Base-by-base conservation (phyloP, 1,139 yeast species). In the Kluyveromyces marxianus region DNA sequence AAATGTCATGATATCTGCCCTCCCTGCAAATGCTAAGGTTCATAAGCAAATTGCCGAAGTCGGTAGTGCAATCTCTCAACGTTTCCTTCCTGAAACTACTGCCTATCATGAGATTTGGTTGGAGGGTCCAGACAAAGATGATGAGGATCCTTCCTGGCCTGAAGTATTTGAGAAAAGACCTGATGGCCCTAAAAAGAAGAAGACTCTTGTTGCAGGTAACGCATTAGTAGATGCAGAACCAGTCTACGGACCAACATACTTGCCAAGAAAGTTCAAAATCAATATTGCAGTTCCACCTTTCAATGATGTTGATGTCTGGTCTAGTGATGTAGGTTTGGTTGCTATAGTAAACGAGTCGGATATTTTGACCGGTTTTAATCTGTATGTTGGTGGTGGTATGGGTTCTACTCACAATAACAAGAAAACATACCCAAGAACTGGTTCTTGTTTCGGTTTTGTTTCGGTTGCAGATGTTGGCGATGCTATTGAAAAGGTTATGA, bases 31-130 rank as follows among this genome's bases (percentile, higher is more conserved):
- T 62, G 86, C 92, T 43, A 81, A 81, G 62, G 76, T 90, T 46
- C 97, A 90, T 65, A 69, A 72, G 35, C 94, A 89, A 68, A 76
- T 90, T 54, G 74, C 83, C 38, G 71, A 73, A 21, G 68, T 76
- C 46, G 89, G 95, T 35, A 62, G 78, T 31, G 67, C 69, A 35
- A 81, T 92, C 54, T 84, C 95, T 34, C 95, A 87, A 61, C 79
- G 83, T 63, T 74, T 92, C 58, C 76, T 92, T 56, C 97, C 97
- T 39, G 76, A 77, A 56, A 90, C 98, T 14, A 87, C 97, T 26
- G 96, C 97, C 1, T 92, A 92, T 67, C 96, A 92, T 64, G 98
- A 92, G 69, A 87, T 92, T 59, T 92, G 97, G 97, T 75, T 92
- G 55, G 84, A 84, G 63, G 95, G 95, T 50, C 75, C 77, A n/a